Evolutionary conservation across 306 rosid species (phyloP), one percentile per base, ranked within the genome.

Genomic region (Biancaea sappan): DNA sequence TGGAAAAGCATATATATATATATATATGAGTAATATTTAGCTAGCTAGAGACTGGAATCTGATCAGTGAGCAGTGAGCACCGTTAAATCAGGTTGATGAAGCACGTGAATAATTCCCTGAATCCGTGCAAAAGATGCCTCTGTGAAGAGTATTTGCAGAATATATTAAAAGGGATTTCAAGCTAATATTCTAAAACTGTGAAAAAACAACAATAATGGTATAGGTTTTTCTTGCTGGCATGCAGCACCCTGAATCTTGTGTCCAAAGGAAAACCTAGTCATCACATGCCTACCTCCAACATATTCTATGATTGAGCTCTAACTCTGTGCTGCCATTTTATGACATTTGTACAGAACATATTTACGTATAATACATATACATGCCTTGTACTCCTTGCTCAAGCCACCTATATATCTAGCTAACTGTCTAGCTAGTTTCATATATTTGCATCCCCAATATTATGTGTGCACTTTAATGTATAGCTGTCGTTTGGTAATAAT

Each of bases 91-190:
- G 67, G 67, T 44, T 62, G 85, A 76, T 70, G 67, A 25, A 69
- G 73, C 84, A 69, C 75, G 87, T 84, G 90, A 64, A 78, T 52
- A 71, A 82, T 81, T 81, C 81, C 88, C 86, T 75, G 86, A 86
- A 77, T 78, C 74, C 29, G 47, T 81, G 90, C 88, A 75, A 74
- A 71, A 75, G 81, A 86, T 86, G 84, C 87, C 75, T 77, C 71
- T 46, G 15, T 10, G 58, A 16, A 53, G 51, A n/a, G 61, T 24
- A 66, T 74, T 69, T 73, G 52, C 59, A 54, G 66, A 73, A 56
- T 70, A 56, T 70, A 41, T 32, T 71, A 29, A 73, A 73, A 76
- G 34, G 41, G 51, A 13, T 61, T 8, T 40, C 16, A 32, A 48
- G 41, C 74, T 29, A 43, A 37, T n/a, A 78, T 63, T 26, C 35